phyloP scores from a whole-genome alignment of 164 flowering plant species.

The Magnolia officinalis region DNA sequence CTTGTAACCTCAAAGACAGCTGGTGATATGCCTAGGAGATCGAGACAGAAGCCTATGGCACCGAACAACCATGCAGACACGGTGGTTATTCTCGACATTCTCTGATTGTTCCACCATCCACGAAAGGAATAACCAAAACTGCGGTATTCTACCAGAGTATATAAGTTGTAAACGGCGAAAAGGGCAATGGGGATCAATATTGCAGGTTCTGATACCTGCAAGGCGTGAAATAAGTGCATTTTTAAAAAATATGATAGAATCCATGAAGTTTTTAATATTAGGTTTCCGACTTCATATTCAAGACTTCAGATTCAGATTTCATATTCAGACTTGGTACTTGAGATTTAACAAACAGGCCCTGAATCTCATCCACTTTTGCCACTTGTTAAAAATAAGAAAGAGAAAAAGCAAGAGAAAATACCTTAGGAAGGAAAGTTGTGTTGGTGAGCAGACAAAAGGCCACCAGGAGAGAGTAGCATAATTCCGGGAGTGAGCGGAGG shows the following conservation, averaged over 20 bases:
- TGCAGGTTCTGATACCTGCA: slow-evolving; percentile 42
- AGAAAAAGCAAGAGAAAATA: not conserved
- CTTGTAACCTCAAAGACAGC: slow-evolving; percentile 44
- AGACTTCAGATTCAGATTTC: no score
- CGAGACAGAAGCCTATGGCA: slow-evolving; percentile 20
- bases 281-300: no score
- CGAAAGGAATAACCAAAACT: slow-evolving; percentile 22
- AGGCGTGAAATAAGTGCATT: not conserved
- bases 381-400: no score
- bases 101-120: slow-evolving; percentile 53
- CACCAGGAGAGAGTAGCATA: slow-evolving; percentile 43
- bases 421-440: slow-evolving; percentile 56
- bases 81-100: slow-evolving; percentile 33
- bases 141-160: slow-evolving; percentile 34
- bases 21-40: slow-evolving; percentile 44
- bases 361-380: no score
- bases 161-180: slow-evolving; percentile 28
- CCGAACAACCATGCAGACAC: slow-evolving; percentile 42
- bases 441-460: slow-evolving; percentile 51
- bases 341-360: no score
- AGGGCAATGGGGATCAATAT: slow-evolving; percentile 23
- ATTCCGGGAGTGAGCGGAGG: slow-evolving; percentile 41
- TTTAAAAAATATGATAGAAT: no score
- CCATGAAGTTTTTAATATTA: no score
- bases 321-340: no score